phyloP scores from a whole-genome alignment of 2,329 filamentous ascomycete genomes.

The Colletotrichum sp. region DNA sequence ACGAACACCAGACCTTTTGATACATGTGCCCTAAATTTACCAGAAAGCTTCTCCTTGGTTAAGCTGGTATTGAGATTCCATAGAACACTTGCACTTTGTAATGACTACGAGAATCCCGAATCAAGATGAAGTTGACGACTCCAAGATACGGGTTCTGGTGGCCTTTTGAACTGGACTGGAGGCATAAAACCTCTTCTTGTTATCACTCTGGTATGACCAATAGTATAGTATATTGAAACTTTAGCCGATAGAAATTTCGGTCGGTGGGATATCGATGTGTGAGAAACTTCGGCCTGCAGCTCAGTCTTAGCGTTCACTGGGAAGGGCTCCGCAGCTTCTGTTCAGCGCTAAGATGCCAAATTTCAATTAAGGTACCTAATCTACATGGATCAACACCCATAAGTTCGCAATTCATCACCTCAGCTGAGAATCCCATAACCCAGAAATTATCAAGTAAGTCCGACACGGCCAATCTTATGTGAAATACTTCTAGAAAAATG shows the following conservation, averaged over 20 bases:
- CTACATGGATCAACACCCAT: too few relatives aligned
- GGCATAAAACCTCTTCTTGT: neutral
- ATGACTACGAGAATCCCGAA: neutral
- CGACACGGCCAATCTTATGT: neutral
- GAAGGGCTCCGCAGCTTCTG: too few relatives aligned
- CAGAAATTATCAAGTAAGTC: neutral
- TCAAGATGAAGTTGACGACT: neutral
- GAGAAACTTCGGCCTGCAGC: neutral
- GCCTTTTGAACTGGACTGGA: neutral
- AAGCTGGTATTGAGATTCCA: neutral
- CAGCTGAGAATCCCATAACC: too few relatives aligned
- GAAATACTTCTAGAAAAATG: neutral
- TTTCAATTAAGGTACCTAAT: too few relatives aligned
- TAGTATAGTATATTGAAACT: neutral
- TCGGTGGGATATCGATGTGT: neutral
- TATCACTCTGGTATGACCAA: neutral
- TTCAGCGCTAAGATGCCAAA: too few relatives aligned
- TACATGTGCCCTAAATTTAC: neutral
- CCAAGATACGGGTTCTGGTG: neutral
- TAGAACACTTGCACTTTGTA: neutral
- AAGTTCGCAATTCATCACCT: too few relatives aligned
- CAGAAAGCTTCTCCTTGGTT: neutral
- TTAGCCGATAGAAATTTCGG: neutral
- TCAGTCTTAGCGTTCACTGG: too few relatives aligned
- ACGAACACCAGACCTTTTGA: neutral